A percentile compares a stretch with the other conserved stretches of the same genome.
Conservation (phyloP, 2,329 filamentous ascomycete genomes). For the Alternaria metachromatica region DNA sequence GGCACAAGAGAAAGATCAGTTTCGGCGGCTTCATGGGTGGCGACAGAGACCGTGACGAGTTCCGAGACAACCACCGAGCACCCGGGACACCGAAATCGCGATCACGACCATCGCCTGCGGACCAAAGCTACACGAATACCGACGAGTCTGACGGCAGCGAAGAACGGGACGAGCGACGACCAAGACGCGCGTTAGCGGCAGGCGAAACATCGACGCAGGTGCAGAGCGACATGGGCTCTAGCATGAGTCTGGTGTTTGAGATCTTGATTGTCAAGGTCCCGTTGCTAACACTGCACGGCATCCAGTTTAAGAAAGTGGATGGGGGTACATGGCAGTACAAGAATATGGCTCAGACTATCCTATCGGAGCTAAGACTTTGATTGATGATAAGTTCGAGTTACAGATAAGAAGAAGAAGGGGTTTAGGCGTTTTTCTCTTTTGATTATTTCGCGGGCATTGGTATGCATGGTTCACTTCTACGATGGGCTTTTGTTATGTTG, state of each 20-base stretch:
- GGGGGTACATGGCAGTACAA: slow-evolving; percentile 99
- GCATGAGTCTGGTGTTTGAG: slow-evolving; percentile 87
- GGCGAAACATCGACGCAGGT: slow-evolving; percentile 93
- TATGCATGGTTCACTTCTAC: slow-evolving; percentile 6
- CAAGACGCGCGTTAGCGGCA: slow-evolving; percentile 57
- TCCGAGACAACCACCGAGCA: slow-evolving; percentile 65
- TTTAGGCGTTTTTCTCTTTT: slow-evolving; percentile 1
- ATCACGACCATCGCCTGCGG: slow-evolving; percentile 58
- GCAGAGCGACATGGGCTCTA: slow-evolving; percentile 84
- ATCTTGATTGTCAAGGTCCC: slow-evolving; percentile 98
- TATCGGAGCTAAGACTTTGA: slow-evolving; percentile 70
- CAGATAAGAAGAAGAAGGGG: background rate
- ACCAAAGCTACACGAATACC: slow-evolving; percentile 84
- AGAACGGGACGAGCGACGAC: slow-evolving; percentile 56
- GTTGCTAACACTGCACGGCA: slow-evolving; percentile 87
- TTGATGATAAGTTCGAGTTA: slow-evolving; percentile 1
- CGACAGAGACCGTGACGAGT: slow-evolving; percentile 67
- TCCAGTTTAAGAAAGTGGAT: slow-evolving; percentile 96
- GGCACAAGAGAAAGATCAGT: slow-evolving; percentile 80
- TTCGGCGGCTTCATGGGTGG: slow-evolving; percentile 73
- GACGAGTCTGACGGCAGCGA: slow-evolving; percentile 80
- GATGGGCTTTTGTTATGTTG: slow-evolving; percentile 4
- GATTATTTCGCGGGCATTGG: slow-evolving; percentile 3
- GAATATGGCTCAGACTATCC: slow-evolving; percentile 95
- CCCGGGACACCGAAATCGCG: slow-evolving; percentile 58